These are phyloP conservation scores for Boletus sp. DNA, from an alignment of 768 basidiomycete genomes.

Conservation along the genomic window DNA sequence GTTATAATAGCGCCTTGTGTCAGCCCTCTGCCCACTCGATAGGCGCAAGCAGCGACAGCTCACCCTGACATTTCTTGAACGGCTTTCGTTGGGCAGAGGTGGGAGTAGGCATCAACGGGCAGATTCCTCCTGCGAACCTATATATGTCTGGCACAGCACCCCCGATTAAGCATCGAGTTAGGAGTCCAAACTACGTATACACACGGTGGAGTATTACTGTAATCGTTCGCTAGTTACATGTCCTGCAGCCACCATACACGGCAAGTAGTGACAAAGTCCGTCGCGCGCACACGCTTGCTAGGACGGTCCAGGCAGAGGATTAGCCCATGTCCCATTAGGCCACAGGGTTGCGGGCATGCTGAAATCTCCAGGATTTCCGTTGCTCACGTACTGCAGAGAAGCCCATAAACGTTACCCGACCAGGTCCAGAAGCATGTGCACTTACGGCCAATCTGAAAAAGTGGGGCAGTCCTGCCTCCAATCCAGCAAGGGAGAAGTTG, in stretches of 20 bases:
- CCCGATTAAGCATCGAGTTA: conserved; percentile 1
- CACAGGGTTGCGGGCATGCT: conserved; percentile 74
- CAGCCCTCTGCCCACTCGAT: neutral
- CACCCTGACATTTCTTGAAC: conserved; percentile 23
- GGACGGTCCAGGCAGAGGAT: conserved; percentile 69
- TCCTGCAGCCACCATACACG: neutral
- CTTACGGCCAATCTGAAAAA: conserved; percentile 80
- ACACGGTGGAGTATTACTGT: neutral
- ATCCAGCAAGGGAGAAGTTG: conserved; percentile 65
- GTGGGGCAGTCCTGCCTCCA: conserved; percentile 60
- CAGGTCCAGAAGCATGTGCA: neutral
- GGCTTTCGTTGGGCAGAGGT: conserved; percentile 17
- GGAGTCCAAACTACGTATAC: conserved; percentile 6
- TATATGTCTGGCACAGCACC: conserved; percentile 20
- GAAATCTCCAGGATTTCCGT: conserved; percentile 61
- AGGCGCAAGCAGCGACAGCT: neutral
- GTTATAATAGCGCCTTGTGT: conserved; percentile 14
- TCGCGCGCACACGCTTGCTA: neutral
- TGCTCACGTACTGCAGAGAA: conserved; percentile 43
- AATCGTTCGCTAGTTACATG: neutral
- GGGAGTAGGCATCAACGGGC: conserved; percentile 21
- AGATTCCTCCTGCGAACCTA: conserved; percentile 9
- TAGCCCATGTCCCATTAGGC: conserved; percentile 80
- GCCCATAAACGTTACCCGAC: conserved; percentile 1
- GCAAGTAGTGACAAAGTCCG: neutral